Evolutionary conservation across 805 yeast genomes (phyloP).

Genomic region (Candida verbasci): DNA sequence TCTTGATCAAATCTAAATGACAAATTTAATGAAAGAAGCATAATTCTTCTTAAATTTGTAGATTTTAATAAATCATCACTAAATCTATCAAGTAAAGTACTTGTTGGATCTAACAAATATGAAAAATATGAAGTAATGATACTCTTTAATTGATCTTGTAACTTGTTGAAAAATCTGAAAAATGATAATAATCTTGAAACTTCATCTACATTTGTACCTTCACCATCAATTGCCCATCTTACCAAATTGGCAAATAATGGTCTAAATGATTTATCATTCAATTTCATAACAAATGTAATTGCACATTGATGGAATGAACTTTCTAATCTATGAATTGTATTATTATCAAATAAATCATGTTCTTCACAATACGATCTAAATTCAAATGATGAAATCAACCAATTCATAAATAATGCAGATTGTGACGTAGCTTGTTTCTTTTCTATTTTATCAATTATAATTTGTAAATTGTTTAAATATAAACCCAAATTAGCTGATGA

Average conservation of each 20-base stretch:
- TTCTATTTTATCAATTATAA: slow-evolving; percentile 60
- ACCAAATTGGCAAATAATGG: slow-evolving; percentile 84
- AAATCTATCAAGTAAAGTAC: slow-evolving; percentile 49
- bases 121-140: slow-evolving; percentile 87
- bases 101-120: slow-evolving; percentile 75
- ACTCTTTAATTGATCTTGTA: slow-evolving; percentile 80
- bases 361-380: slow-evolving; percentile 46
- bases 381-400: slow-evolving; percentile 69
- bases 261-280: slow-evolving; percentile 90
- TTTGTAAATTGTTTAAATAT: slow-evolving; percentile 63
- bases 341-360: slow-evolving; percentile 48
- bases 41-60: slow-evolving; percentile 62
- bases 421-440: slow-evolving; percentile 73
- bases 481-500: slow-evolving; percentile 52
- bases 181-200: slow-evolving; percentile 64
- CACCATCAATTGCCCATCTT: slow-evolving; percentile 90
- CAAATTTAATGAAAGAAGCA: slow-evolving; percentile 67
- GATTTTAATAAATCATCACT: slow-evolving; percentile 35
- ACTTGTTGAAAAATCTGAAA: slow-evolving; percentile 78
- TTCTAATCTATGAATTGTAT: slow-evolving; percentile 78
- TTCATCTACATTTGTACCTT: slow-evolving; percentile 50
- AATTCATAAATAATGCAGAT: slow-evolving; percentile 61
- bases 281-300: slow-evolving; percentile 75
- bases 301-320: slow-evolving; percentile 70
- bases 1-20: slow-evolving; percentile 88